Conservation (phyloP, 805 yeast genomes). For the Citeromyces nyonsensis region DNA sequence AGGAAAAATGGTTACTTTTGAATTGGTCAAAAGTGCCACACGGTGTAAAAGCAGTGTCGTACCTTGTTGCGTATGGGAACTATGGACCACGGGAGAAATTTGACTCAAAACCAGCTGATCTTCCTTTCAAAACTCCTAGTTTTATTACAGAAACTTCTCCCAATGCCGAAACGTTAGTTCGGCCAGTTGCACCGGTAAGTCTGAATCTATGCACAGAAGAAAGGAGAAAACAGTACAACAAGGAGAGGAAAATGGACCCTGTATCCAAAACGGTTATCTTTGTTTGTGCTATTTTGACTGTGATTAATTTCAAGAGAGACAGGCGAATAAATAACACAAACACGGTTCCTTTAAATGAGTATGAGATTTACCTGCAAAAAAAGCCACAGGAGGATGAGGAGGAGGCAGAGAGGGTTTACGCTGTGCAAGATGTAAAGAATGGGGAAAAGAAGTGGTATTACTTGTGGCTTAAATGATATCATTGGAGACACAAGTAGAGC, state of each 20-base stretch:
- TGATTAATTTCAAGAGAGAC: conserved; percentile 42
- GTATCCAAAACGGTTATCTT: conserved; percentile 38
- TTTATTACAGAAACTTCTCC: conserved; percentile 13
- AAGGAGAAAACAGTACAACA: conserved; percentile 24
- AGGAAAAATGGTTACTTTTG: conserved; percentile 23
- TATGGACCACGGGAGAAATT: conserved; percentile 57
- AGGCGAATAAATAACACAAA: conserved; percentile 16
- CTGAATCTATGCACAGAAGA: conserved; percentile 19
- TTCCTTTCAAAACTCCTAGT: conserved; percentile 36
- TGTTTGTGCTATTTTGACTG: conserved; percentile 25
- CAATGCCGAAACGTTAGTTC: conserved; percentile 9
- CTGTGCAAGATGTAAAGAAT: conserved; percentile 6
- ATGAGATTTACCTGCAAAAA: conserved; percentile 3
- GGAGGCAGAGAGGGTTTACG: conserved; percentile 7
- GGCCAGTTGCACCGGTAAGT: conserved; percentile 19
- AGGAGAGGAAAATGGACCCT: conserved; percentile 41
- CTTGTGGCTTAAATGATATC: conserved; percentile 28
- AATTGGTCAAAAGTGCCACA: conserved; percentile 37
- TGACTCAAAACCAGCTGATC: conserved; percentile 30
- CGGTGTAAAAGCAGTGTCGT: conserved; percentile 38
- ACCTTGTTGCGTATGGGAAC: conserved; percentile 51
- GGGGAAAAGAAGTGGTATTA: conserved; percentile 29
- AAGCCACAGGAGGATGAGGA: conserved; percentile 7
- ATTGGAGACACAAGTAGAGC: no score
- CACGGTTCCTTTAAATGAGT: conserved; percentile 14